phyloP scores from a whole-genome alignment of 1,284 basidiomycete genomes.

The Microbotryum saponariae region DNA sequence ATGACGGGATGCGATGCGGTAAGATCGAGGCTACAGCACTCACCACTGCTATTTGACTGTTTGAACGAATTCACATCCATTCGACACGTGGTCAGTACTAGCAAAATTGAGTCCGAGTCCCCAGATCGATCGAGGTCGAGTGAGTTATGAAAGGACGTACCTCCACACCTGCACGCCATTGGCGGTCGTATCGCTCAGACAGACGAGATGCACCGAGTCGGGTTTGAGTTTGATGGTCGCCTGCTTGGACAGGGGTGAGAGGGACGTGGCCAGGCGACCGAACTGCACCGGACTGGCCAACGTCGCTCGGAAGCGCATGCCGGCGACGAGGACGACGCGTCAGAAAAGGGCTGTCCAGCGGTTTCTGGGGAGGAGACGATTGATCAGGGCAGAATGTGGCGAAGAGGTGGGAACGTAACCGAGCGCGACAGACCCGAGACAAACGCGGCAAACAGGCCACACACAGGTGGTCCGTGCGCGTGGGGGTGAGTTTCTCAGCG shows the following conservation, averaged over 20 bases:
- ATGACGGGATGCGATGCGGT: background rate
- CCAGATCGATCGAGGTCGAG: background rate
- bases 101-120: background rate
- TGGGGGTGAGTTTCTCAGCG: no score
- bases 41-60: conserved; percentile 21
- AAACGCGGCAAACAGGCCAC: no score
- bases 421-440: no score
- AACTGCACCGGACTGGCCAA: conserved; percentile 35
- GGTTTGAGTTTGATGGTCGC: conserved; percentile 39
- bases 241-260: conserved; percentile 33
- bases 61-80: no score
- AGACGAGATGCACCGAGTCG: conserved; percentile 39
- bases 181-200: conserved; percentile 32
- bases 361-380: no score
- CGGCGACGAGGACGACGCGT: no score
- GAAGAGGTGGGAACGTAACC: no score
- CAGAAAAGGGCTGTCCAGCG: no score
- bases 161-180: conserved; percentile 40
- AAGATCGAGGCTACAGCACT: background rate
- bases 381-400: no score
- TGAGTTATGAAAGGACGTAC: conserved; percentile 22
- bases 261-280: conserved; percentile 33
- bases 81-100: background rate
- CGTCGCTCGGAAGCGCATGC: conserved; percentile 38
- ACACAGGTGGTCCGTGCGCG: no score